phyloP scores from a whole-genome alignment of 495 filamentous ascomycete species.

The Neurospora intermedia region DNA sequence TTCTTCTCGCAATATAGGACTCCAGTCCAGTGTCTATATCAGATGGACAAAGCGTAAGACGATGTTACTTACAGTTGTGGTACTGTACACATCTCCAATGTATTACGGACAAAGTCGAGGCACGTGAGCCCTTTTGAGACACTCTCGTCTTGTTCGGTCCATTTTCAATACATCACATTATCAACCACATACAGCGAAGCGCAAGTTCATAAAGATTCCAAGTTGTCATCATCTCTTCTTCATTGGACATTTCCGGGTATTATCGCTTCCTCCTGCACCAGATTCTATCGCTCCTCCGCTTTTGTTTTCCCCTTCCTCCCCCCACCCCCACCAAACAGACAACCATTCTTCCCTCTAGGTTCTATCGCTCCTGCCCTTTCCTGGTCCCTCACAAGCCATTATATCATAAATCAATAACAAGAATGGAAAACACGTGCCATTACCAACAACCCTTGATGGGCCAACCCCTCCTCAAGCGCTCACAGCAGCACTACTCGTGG shows the following conservation, averaged over 20 bases:
- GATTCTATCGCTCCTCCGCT: neutral
- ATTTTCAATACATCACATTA: neutral
- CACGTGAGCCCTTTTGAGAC: neutral
- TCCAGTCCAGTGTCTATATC: neutral
- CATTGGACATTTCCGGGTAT: neutral
- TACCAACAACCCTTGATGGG: neutral
- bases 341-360: neutral
- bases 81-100: neutral
- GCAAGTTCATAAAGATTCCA: neutral
- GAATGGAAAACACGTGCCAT: neutral
- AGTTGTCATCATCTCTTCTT: neutral
- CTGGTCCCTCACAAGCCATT: neutral
- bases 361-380: neutral
- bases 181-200: neutral
- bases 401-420: neutral
- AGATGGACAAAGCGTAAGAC: neutral
- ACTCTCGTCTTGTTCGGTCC: neutral
- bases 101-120: neutral
- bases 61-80: neutral
- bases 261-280: neutral
- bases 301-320: neutral
- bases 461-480: neutral
- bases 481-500: neutral
- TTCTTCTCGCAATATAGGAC: neutral
- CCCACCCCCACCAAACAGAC: too few relatives aligned